Percentiles rank a stretch among this genome's conserved stretches.
Conservation (phyloP, 352 stramenopile genomes). For the Phytophthora vignae region DNA sequence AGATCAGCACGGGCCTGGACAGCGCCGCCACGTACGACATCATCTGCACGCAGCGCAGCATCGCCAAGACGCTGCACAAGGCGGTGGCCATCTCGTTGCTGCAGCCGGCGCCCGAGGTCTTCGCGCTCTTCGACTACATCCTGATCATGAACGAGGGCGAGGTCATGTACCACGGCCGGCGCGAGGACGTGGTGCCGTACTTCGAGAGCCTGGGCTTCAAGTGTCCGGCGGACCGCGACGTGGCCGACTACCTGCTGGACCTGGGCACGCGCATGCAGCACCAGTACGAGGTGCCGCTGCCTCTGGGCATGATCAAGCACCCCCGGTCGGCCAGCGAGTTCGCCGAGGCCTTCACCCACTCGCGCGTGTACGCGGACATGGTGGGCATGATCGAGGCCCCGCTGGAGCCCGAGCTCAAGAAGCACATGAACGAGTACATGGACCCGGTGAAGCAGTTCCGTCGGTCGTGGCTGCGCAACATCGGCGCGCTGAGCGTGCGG, state of each 20-base stretch:
- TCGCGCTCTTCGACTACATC: too few species aligned
- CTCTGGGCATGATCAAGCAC: slow-evolving; percentile 21
- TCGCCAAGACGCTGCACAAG: slow-evolving; percentile 60
- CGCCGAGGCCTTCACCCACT: slow-evolving; percentile 44
- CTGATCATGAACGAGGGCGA: too few species aligned
- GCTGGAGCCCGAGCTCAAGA: slow-evolving; percentile 25
- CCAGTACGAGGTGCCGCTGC: slow-evolving; percentile 41
- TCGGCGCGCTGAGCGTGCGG: slow-evolving; percentile 29
- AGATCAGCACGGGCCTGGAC: slow-evolving; percentile 11
- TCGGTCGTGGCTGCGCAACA: slow-evolving; percentile 25
- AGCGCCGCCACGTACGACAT: slow-evolving; percentile 65
- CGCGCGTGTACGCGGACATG: slow-evolving; percentile 28
- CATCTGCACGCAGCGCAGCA: slow-evolving; percentile 51
- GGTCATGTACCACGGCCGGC: slow-evolving; percentile 3
- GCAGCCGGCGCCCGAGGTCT: slow-evolving; percentile 59
- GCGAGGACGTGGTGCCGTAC: slow-evolving; percentile 30
- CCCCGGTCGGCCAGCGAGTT: slow-evolving; percentile 40
- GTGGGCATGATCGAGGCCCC: slow-evolving; percentile 27
- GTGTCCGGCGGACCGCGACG: slow-evolving; percentile 27
- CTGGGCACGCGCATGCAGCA: slow-evolving; percentile 47
- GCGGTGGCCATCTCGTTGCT: slow-evolving; percentile 76
- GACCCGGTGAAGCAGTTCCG: slow-evolving; percentile 29
- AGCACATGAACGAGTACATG: slow-evolving; percentile 27
- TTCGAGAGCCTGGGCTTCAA: slow-evolving; percentile 32
- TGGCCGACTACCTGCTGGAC: slow-evolving; percentile 40